Evolutionary conservation across 768 basidiomycete species (phyloP).

Genomic region (Russula griseocarnosa): DNA sequence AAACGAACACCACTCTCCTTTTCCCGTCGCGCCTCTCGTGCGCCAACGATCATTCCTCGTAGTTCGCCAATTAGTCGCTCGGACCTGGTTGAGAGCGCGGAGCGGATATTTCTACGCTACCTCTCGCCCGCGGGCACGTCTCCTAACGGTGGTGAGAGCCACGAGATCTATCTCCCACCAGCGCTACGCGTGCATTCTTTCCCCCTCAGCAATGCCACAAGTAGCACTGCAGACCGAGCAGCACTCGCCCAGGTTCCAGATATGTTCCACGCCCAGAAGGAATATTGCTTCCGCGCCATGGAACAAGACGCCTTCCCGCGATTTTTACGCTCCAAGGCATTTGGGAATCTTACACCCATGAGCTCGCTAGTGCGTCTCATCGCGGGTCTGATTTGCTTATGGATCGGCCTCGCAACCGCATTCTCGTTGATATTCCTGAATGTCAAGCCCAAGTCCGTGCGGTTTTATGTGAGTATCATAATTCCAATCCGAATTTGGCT

Average conservation of each 20-base stretch:
- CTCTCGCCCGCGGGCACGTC: constrained; percentile 77
- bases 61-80: constrained; percentile 84
- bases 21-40: constrained; percentile 74
- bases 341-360: constrained; percentile 92
- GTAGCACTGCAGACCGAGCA: constrained; percentile 59
- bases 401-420: constrained; percentile 90
- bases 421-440: constrained; percentile 94
- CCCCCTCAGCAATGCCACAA: constrained; percentile 77
- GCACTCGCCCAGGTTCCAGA: constrained; percentile 90
- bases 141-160: constrained; percentile 79
- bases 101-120: constrained; percentile 94
- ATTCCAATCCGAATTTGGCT: constrained; percentile 1
- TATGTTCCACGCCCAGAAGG: constrained; percentile 96
- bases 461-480: constrained; percentile 80
- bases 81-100: constrained; percentile 89
- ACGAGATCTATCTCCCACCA: constrained; percentile 96
- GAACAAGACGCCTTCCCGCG: constrained; percentile 93
- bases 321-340: constrained; percentile 95
- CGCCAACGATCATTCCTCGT: constrained; percentile 91
- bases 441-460: constrained; percentile 83
- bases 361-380: constrained; percentile 84
- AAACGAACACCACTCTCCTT: constrained; percentile 75
- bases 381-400: constrained; percentile 77
- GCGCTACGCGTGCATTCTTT: constrained; percentile 88
- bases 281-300: constrained; percentile 94